Evolutionary conservation across 805 yeast species (phyloP).

Genomic region (Candida stauntonica): DNA sequence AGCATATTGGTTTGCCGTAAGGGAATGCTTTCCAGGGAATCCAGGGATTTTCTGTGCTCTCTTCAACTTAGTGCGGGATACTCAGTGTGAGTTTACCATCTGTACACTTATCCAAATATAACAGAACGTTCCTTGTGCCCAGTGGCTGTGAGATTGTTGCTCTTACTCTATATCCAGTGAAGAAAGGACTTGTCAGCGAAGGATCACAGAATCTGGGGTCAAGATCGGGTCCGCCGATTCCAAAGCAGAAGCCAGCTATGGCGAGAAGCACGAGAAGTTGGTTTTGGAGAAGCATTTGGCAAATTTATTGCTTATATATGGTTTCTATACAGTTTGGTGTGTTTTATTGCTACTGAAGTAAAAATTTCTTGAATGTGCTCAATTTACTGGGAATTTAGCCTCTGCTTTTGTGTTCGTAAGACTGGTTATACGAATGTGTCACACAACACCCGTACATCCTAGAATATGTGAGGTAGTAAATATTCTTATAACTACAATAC

Average conservation of each 20-base stretch:
- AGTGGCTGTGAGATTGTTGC: not conserved
- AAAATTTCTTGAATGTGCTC: no score
- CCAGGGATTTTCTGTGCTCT: not conserved
- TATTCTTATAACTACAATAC: no score
- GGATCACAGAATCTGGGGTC: conserved; percentile 8
- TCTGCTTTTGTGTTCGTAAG: no score
- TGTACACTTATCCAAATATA: conserved; percentile 1
- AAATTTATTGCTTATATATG: no score
- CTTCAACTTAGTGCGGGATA: not conserved
- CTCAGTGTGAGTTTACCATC: conserved; percentile 2
- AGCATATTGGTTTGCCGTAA: conserved; percentile 1
- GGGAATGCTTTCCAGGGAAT: conserved; percentile 2
- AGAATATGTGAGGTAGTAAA: no score
- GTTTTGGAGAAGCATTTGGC: not conserved
- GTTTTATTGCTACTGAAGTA: no score
- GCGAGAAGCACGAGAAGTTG: not conserved
- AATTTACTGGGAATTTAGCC: no score
- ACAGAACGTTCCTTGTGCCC: not conserved
- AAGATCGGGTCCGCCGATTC: not conserved
- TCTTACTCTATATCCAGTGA: conserved; percentile 6
- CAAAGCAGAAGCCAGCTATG: not conserved
- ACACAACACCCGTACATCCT: no score
- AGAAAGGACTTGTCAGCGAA: conserved; percentile 2
- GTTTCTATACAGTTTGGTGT: no score
- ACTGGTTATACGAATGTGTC: no score